A percentile compares a stretch with the other conserved stretches of the same genome.
Evolutionary conservation across 768 basidiomycete species (phyloP).

Genomic region (Serendipita sp.): DNA sequence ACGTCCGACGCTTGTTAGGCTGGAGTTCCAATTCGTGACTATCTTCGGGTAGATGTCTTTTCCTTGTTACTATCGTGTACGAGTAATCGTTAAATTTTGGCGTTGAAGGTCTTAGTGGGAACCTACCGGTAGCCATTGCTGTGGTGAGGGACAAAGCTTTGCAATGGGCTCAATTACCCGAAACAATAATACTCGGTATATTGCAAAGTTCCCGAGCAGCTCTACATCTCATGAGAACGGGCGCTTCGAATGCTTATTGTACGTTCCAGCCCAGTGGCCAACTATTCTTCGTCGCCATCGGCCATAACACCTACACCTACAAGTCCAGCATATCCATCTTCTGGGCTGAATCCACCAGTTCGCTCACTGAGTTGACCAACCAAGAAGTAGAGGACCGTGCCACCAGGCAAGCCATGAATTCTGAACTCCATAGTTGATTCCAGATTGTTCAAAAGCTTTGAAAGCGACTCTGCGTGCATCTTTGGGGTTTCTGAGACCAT

Average conservation of each 20-base stretch:
- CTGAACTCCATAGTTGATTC: constrained; percentile 18
- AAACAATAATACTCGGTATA: not conserved
- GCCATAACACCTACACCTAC: constrained; percentile 25
- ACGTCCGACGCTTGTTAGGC: not conserved
- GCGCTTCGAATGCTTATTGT: not conserved
- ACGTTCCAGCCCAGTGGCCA: not conserved
- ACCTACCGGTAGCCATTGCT: not conserved
- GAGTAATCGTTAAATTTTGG: not conserved
- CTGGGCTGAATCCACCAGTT: constrained; percentile 9
- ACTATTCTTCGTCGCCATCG: constrained; percentile 11
- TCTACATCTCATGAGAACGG: not conserved
- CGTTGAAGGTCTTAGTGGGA: not conserved
- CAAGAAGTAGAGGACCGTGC: constrained; percentile 24
- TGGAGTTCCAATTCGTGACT: not conserved
- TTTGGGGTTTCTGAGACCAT: not conserved
- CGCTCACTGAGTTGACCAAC: constrained; percentile 18
- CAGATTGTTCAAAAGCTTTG: not conserved
- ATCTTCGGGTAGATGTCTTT: not conserved
- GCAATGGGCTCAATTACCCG: not conserved
- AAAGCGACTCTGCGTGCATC: not conserved
- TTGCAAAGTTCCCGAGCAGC: not conserved
- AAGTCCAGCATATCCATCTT: constrained; percentile 24
- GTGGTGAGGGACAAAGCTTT: not conserved
- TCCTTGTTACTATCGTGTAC: not conserved
- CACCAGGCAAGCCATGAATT: constrained; percentile 13